phyloP scores from a whole-genome alignment of 140 eudicot genomes.

The Senecio squalidus region DNA sequence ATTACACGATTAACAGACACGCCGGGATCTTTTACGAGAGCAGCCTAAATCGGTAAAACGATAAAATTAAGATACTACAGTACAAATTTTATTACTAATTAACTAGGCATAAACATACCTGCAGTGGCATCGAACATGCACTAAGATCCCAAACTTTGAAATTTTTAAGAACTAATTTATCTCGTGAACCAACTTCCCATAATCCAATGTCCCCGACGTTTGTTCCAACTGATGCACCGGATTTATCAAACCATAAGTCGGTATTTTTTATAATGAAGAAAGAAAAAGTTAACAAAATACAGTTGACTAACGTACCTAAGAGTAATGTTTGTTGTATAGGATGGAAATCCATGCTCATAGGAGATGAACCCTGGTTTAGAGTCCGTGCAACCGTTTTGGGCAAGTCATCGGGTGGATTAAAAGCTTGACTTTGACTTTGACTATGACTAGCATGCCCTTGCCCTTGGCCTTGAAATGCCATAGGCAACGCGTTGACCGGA shows the following conservation, averaged over 20 bases:
- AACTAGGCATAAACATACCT: constrained; percentile 31
- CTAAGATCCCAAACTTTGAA: constrained; percentile 58
- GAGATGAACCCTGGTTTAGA: constrained; percentile 58
- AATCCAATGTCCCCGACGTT: constrained; percentile 63
- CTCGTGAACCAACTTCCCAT: constrained; percentile 66
- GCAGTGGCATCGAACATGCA: constrained; percentile 42
- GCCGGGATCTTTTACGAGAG: constrained; percentile 48
- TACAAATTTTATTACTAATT: neutral
- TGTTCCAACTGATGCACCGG: constrained; percentile 55
- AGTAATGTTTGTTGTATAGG: constrained; percentile 55
- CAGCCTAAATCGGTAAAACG: constrained; percentile 36
- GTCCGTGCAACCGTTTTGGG: constrained; percentile 55
- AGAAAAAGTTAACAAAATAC: neutral
- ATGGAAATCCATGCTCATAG: constrained; percentile 78
- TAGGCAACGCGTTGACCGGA: constrained; percentile 73
- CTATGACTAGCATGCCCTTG: constrained; percentile 67
- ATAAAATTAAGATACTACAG: neutral
- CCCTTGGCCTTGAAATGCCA: constrained; percentile 64
- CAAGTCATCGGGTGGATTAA: constrained; percentile 50
- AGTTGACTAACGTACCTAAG: constrained; percentile 27
- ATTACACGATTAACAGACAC: constrained; percentile 67
- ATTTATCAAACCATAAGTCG: neutral
- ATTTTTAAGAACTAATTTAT: constrained; percentile 43
- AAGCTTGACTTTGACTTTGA: constrained; percentile 69
- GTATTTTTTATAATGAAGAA: neutral